Base-by-base conservation (phyloP, 345 rosid species). In the Hevea brasiliensis region DNA sequence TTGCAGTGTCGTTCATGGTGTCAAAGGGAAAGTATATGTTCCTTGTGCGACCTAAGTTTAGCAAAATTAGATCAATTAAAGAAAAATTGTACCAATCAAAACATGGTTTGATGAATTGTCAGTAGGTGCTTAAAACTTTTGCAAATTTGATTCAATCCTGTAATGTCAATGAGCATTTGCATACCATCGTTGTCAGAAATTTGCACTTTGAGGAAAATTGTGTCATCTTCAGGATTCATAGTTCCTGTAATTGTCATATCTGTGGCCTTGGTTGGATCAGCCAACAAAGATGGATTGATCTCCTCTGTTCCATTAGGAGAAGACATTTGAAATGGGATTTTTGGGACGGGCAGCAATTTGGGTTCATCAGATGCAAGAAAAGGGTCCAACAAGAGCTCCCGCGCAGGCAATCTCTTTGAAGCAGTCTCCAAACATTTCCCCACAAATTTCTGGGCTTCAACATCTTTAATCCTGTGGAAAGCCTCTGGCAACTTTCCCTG, bases 401-500 rank as follows among this genome's bases (percentile, higher is more conserved):
- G 78, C 0, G 99, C 99, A 18, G 98, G 80, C 81, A 90, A 83
- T 81, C 99, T 89, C 74, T 79, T 85, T 12, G 93, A 86, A 71
- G 84, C 92, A 57, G 80, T 70, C 84, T 75, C 90, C 72, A 94
- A 77, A 70, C 98, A 94, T 83, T 87, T 94, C 24, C 91, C 97
- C 26, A 94, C 86, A 47, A 94, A 92, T 54, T 82, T 51, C 74
- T 75, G 86, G 1, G 98, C 96, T 82, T 87, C 92, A 7, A 4
- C 60, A 74, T 89, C 88, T 81, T 88, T 62, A 62, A 94, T 90
- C 71, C 84, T 79, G 74, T 86, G 73, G 78, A 89, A 92, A 64
- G 97, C 96, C 73, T 87, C 86, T 0, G 98, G 98, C 83, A 90
- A 71, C 87, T 90, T 94, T 44, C 97, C 97, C 98, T 94, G 78